Evolutionary conservation across 2,329 filamentous ascomycete genomes (phyloP), one percentile per base, ranked within the genome.

Genomic region (Pestalotiopsis sp.): DNA sequence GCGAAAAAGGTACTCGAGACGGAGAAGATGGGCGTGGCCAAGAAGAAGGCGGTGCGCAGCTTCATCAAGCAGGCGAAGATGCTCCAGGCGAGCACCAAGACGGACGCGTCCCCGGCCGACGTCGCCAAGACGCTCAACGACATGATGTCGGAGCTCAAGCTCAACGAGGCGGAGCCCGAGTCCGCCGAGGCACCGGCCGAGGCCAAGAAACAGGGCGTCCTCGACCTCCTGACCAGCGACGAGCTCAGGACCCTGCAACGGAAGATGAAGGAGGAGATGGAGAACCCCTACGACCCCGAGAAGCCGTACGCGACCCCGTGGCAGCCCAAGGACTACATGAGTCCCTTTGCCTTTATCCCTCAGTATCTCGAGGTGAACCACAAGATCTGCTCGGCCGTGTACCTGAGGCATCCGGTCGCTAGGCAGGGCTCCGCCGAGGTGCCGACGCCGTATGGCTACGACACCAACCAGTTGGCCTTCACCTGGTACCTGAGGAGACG

Each of bases 331-430:
- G 87, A 92, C 66, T 98, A 89, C 81, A 97, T 99, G 93, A 87
- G 89, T 65, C 91, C 95, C 0, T 99, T 99, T 81, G 94, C 95
- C 27, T 98, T 97, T 81, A 94, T 99, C 73, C 96, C 96, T 12
- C 86, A 93, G 66, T 99, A 98, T 80, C 89, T 99, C 70, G 97
- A 99, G 83, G 96, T 99, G 75, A 98, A 98, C 85, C 96, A 97
- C 81, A 97, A 95, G 77, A 92, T 98, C 75, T 99, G 96, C 82
- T 92, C 95, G 1, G 96, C 96, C 12, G 94, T 99, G 56, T 99
- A 99, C 80, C 83, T 99, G 71, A 89, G 96, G 68, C 95, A 99
- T 83, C 96, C 96, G 0, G 95, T 98, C 58, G 96, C 94, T 31
- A 87, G 95, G 70, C 91, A 91, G 2, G 94, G 95, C 12, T 76